A percentile compares a stretch with the other conserved stretches of the same genome.
Conservation (phyloP, 177 flowering plant genomes). For the Telopea speciosissima region DNA sequence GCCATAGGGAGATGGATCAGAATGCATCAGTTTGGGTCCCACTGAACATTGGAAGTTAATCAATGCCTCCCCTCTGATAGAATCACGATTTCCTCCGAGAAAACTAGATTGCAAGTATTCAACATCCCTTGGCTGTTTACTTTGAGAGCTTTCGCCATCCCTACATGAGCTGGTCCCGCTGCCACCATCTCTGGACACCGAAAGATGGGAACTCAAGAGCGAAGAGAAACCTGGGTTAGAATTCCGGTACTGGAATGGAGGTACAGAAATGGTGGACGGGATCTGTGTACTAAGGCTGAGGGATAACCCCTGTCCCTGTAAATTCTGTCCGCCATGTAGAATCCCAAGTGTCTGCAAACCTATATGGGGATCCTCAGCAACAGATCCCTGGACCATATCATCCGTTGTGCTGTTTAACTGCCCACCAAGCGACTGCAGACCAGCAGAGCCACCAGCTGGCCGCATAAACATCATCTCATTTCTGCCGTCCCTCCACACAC, state of each 20-base stretch:
- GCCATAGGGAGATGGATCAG: conserved; percentile 38
- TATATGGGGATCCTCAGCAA: conserved; percentile 26
- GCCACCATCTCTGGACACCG: conserved; percentile 38
- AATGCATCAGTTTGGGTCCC: conserved; percentile 20
- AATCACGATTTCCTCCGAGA: conserved; percentile 35
- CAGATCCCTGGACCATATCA: neutral
- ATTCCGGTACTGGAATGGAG: conserved; percentile 42
- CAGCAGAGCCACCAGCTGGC: conserved; percentile 24
- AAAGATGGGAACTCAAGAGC: conserved; percentile 38
- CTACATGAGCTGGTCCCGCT: conserved; percentile 31
- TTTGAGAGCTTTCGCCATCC: conserved; percentile 30
- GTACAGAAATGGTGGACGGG: conserved; percentile 49
- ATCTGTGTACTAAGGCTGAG: conserved; percentile 77
- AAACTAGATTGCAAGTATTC: conserved; percentile 26
- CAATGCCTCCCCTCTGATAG: conserved; percentile 26
- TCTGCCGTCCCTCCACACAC: conserved; percentile 58
- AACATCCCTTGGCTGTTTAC: conserved; percentile 24
- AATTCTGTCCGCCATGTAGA: conserved; percentile 41
- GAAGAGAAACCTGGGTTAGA: conserved; percentile 40
- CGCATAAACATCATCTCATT: conserved; percentile 54
- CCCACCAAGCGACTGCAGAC: conserved; percentile 27
- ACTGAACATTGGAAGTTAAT: conserved; percentile 20
- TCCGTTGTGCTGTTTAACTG: conserved; percentile 16
- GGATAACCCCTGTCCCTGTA: conserved; percentile 76
- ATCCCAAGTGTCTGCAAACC: conserved; percentile 29